Evolutionary conservation across 345 rosid species (phyloP).

Genomic region (Leavenworthia alabamica): DNA sequence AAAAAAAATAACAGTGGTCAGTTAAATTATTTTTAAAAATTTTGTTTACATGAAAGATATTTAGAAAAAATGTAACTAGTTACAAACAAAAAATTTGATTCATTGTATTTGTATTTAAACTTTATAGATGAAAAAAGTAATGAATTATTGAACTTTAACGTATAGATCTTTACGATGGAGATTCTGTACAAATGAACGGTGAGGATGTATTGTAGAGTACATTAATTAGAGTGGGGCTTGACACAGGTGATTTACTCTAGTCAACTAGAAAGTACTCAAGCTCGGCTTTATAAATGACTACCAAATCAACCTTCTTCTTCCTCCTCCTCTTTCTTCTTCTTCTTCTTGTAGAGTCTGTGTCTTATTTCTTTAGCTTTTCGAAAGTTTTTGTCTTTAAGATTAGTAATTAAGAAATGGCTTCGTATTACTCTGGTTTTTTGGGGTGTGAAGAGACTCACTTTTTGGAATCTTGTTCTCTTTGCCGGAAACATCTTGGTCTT

Average conservation of each 20-base stretch:
- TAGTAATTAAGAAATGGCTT: slow-evolving; percentile 19
- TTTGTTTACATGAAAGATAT: no score
- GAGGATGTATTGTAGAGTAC: not conserved
- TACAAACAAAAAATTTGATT: slow-evolving; percentile 10
- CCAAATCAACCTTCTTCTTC: slow-evolving; percentile 5
- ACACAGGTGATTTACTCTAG: slow-evolving; percentile 9
- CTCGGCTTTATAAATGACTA: slow-evolving; percentile 18
- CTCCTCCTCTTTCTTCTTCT: not conserved
- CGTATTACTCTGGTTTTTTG: slow-evolving; percentile 14
- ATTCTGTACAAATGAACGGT: slow-evolving; percentile 6
- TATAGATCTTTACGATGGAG: slow-evolving; percentile 7
- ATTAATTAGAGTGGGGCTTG: not conserved
- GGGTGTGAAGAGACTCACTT: slow-evolving; percentile 49
- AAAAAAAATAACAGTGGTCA: not conserved
- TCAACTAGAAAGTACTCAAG: slow-evolving; percentile 22
- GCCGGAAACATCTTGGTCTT: slow-evolving; percentile 55
- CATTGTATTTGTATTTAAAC: slow-evolving; percentile 13
- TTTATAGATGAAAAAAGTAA: not conserved
- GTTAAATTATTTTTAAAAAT: not conserved
- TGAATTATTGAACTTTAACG: slow-evolving; percentile 28
- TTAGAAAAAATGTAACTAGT: not conserved
- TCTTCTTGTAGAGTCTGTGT: slow-evolving; percentile 4
- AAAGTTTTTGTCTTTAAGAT: not conserved
- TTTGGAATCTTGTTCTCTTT: slow-evolving; percentile 67
- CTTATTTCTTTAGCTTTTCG: not conserved